Evolutionary conservation across 2,329 filamentous ascomycete species (phyloP).

Genomic region (Hypoxylon sp.): DNA sequence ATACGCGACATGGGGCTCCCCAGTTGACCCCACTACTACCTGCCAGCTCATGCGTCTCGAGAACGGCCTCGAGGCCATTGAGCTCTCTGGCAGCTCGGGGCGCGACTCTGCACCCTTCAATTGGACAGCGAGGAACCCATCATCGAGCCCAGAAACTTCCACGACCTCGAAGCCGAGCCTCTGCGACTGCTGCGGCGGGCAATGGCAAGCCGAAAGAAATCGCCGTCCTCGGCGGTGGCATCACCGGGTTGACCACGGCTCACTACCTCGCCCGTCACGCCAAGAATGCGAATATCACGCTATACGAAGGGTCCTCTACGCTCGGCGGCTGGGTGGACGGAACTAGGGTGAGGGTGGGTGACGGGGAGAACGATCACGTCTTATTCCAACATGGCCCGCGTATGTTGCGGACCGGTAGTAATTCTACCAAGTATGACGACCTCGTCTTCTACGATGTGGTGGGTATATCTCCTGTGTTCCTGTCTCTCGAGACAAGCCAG

Average conservation of each 20-base stretch:
- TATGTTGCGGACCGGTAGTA: constrained; percentile 69
- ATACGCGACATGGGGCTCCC: constrained; percentile 39
- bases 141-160: constrained; percentile 7
- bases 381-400: constrained; percentile 88
- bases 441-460: constrained; percentile 79
- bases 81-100: constrained; percentile 32
- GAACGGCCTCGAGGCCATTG: constrained; percentile 37
- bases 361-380: constrained; percentile 68
- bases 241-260: constrained; percentile 83
- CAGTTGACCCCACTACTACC: constrained; percentile 27
- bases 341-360: constrained; percentile 67
- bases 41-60: constrained; percentile 24
- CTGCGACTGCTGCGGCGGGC: constrained; percentile 31
- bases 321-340: constrained; percentile 89
- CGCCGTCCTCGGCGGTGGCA: constrained; percentile 82
- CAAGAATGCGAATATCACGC: constrained; percentile 75
- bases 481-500: constrained; percentile 36
- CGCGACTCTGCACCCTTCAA: constrained; percentile 16
- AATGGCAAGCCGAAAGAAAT: constrained; percentile 54
- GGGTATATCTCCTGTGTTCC: constrained; percentile 50
- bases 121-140: constrained; percentile 10
- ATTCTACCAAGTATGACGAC: constrained; percentile 64
- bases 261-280: constrained; percentile 79
- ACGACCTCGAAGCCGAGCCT: constrained; percentile 25
- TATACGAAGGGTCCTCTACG: constrained; percentile 79